phyloP scores from a whole-genome alignment of 192 early-diverging fungal genomes.

The Gryganskiella cystojenkinii region DNA sequence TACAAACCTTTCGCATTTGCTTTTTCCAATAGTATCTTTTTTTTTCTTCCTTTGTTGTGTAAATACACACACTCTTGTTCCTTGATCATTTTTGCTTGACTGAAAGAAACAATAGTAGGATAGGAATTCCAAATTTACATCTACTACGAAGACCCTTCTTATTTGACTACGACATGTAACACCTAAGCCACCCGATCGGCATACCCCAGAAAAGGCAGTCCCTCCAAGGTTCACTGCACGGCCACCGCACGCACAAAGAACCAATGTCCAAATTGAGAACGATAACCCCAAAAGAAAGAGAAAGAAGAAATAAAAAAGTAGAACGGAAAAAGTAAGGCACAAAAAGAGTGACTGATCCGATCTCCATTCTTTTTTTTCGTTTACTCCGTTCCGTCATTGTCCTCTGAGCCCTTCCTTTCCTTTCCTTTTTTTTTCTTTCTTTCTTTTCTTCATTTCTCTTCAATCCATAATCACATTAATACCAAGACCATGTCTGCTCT shows the following conservation, averaged over 20 bases:
- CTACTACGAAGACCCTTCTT: background rate
- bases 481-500: slow-evolving; percentile 49
- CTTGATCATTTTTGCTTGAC: background rate
- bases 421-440: background rate
- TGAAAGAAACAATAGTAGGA: background rate
- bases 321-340: too few relatives aligned
- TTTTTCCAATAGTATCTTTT: background rate
- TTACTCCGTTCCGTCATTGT: background rate
- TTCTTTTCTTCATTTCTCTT: background rate
- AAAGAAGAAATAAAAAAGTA: too few relatives aligned
- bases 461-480: background rate
- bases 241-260: too few relatives aligned
- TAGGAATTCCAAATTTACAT: background rate
- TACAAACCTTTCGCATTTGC: too few relatives aligned
- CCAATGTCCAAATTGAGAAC: background rate
- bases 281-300: background rate
- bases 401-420: background rate
- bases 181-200: too few relatives aligned
- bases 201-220: too few relatives aligned
- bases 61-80: background rate
- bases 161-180: background rate
- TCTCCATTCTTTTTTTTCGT: background rate
- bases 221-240: too few relatives aligned
- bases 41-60: slow-evolving; percentile 3
- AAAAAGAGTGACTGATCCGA: background rate